These are phyloP conservation scores for Berkeleyomyces basicola DNA, from an alignment of 2,329 filamentous ascomycete species.

Conservation along the genomic window DNA sequence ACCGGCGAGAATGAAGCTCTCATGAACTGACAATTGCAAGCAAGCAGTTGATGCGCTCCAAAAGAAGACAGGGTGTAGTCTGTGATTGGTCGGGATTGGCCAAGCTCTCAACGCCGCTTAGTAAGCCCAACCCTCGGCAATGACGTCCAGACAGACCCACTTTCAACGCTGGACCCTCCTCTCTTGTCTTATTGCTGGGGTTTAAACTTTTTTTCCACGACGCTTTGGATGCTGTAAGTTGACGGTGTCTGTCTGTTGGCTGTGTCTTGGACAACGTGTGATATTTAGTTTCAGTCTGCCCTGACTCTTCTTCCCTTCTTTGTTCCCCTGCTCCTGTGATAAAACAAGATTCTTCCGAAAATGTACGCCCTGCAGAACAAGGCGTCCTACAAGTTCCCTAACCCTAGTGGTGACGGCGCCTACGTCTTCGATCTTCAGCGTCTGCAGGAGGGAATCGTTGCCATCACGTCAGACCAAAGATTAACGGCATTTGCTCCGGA, in stretches of 20 bases:
- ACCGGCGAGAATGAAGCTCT: background rate
- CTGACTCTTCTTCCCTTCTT: background rate
- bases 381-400: slow-evolving; percentile 11
- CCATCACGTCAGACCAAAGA: slow-evolving; percentile 10
- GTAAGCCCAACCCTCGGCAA: background rate
- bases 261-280: background rate
- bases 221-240: background rate
- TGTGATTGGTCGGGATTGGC: slow-evolving; percentile 1
- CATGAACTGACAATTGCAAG: background rate
- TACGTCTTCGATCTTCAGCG: slow-evolving; percentile 12
- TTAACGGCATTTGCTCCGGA: slow-evolving; percentile 10
- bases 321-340: background rate
- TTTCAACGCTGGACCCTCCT: background rate
- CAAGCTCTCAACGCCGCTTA: background rate
- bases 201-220: slow-evolving; percentile 5
- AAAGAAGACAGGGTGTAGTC: slow-evolving; percentile 8
- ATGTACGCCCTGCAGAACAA: slow-evolving; percentile 12
- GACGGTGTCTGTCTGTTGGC: background rate
- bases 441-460: background rate
- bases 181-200: background rate
- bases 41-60: background rate
- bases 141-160: background rate
- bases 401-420: slow-evolving; percentile 10
- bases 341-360: background rate
- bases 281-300: background rate